These are phyloP conservation scores for Chlorella variabilis DNA, from an alignment of 163 green algal genomes.

Conservation along the genomic window DNA sequence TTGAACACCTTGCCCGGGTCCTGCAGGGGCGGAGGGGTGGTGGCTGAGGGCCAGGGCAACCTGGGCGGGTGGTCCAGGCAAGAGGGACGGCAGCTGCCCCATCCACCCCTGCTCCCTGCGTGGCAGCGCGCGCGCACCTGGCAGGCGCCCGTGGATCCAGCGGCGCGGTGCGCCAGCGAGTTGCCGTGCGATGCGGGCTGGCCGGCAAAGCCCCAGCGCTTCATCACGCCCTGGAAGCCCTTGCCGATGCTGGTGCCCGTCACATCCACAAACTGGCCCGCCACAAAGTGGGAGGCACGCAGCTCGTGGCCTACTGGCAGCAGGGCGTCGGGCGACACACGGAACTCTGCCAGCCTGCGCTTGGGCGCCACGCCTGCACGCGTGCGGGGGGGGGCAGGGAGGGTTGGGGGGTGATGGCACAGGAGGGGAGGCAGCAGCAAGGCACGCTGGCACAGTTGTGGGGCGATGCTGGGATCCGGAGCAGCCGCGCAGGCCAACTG, in stretches of 20 bases:
- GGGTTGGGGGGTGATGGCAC: too few relatives aligned
- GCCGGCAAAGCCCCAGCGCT: constrained; percentile 91
- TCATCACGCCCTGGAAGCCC: constrained; percentile 97
- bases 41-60: neutral
- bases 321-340: constrained; percentile 78
- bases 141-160: constrained; percentile 85
- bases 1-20: constrained; percentile 94
- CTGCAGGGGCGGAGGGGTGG: constrained; percentile 18
- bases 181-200: constrained; percentile 89
- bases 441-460: too few relatives aligned
- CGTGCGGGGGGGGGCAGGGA: neutral
- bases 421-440: neutral
- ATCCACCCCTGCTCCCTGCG: too few relatives aligned
- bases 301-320: constrained; percentile 87
- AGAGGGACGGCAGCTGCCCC: too few relatives aligned
- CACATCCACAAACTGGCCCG: constrained; percentile 96
- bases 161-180: constrained; percentile 80
- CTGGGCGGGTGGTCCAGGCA: neutral
- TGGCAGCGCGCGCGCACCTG: constrained; percentile 44
- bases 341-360: constrained; percentile 82
- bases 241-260: constrained; percentile 92
- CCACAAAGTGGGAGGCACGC: constrained; percentile 85
- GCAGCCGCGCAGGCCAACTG: too few relatives aligned
- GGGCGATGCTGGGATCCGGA: too few relatives aligned
- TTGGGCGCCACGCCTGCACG: constrained; percentile 76